phyloP scores from a whole-genome alignment of 2,329 filamentous ascomycete genomes.

The Teratosphaeriaceae sp. region DNA sequence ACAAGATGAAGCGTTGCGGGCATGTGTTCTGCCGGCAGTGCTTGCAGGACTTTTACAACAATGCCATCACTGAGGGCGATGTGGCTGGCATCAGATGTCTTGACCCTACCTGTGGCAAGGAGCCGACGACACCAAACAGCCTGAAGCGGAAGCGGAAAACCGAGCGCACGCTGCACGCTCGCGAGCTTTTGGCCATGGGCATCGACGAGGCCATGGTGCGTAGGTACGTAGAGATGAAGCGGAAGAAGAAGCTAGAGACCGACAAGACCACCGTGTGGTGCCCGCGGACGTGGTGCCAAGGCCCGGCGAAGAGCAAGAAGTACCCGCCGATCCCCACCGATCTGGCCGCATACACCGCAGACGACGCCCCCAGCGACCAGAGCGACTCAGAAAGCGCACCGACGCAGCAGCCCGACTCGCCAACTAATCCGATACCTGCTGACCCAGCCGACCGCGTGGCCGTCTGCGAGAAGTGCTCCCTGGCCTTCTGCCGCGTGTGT shows the following conservation, averaged over 20 bases:
- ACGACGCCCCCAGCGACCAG: slow-evolving; percentile 30
- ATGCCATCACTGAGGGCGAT: slow-evolving; percentile 79
- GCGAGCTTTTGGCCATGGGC: slow-evolving; percentile 60
- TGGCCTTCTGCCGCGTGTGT: slow-evolving; percentile 79
- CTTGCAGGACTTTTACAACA: slow-evolving; percentile 82
- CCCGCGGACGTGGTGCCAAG: slow-evolving; percentile 86
- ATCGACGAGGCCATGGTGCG: slow-evolving; percentile 61
- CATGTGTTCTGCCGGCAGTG: slow-evolving; percentile 92
- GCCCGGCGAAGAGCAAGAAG: slow-evolving; percentile 60
- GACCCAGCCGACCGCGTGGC: slow-evolving; percentile 56
- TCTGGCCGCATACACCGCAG: slow-evolving; percentile 34
- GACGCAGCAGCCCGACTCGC: slow-evolving; percentile 13
- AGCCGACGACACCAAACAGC: slow-evolving; percentile 26
- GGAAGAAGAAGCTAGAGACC: slow-evolving; percentile 85
- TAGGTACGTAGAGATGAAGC: slow-evolving; percentile 82
- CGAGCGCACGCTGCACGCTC: slow-evolving; percentile 67
- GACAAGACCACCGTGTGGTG: slow-evolving; percentile 92
- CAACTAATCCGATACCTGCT: slow-evolving; percentile 17
- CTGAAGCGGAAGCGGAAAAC: slow-evolving; percentile 45
- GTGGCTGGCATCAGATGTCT: slow-evolving; percentile 74
- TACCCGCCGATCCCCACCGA: slow-evolving; percentile 41
- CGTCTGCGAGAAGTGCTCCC: slow-evolving; percentile 81
- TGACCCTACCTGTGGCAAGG: slow-evolving; percentile 68
- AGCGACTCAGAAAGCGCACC: slow-evolving; percentile 13
- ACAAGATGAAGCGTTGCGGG: slow-evolving; percentile 73